These are phyloP conservation scores for Ananas comosus DNA, from an alignment of 176 grass and related monocot species.

Conservation along the genomic window DNA sequence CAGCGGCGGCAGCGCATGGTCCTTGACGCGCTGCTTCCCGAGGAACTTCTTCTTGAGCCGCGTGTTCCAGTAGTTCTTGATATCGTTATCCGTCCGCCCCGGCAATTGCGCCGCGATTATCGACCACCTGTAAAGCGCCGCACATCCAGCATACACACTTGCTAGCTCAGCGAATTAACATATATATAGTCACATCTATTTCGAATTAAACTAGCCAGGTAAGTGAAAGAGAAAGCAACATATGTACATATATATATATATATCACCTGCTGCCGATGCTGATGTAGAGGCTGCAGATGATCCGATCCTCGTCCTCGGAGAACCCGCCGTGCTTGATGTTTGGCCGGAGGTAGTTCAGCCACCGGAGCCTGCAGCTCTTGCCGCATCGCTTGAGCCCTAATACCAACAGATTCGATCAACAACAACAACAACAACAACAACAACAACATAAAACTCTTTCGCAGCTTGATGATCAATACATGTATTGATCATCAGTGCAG, in stretches of 20 bases:
- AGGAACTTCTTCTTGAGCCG: conserved; percentile 28
- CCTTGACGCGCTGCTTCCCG: conserved; percentile 16
- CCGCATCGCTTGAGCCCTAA: conserved; percentile 38
- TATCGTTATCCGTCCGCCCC: conserved; percentile 28
- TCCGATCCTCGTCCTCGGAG: conserved; percentile 43
- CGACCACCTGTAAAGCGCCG: conserved; percentile 21
- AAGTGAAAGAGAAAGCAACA: neutral
- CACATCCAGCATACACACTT: neutral
- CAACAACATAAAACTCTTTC: neutral
- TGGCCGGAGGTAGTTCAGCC: conserved; percentile 63
- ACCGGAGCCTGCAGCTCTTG: conserved; percentile 40
- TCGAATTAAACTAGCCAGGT: neutral
- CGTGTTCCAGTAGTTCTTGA: conserved; percentile 37
- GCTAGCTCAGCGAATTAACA: neutral
- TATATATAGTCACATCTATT: neutral
- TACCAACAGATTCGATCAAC: neutral
- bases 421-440: neutral
- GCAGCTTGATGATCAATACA: neutral
- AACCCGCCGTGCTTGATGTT: conserved; percentile 46
- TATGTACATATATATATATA: neutral
- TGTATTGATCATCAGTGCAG: neutral
- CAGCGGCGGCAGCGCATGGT: neutral
- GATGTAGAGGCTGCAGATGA: conserved; percentile 42
- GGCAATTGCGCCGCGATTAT: conserved; percentile 33
- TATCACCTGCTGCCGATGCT: conserved; percentile 42